Evolutionary conservation across 441 rosid genomes (phyloP), one percentile per base, ranked within the genome.

Genomic region (Manihot esculenta): DNA sequence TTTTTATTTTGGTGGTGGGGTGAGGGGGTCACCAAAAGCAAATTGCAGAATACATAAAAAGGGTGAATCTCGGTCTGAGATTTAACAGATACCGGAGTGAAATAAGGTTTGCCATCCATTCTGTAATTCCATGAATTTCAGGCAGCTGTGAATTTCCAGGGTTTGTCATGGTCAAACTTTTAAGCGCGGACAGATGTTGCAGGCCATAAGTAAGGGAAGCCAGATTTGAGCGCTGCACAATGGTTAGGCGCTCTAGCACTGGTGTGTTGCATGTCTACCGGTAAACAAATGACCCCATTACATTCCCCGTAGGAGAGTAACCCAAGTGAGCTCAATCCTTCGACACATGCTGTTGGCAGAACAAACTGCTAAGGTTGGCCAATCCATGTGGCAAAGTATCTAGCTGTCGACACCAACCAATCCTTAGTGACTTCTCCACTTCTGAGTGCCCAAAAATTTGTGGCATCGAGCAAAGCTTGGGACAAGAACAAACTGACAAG

Each of bases 211-310:
- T 79, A 30, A 79, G 21, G 61, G 63, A 69, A 35, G 58, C 73
- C 78, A 73, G 41, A 45, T 64, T 62, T 20, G 74, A 71, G 62
- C 80, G 73, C 10, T 67, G 70, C 74, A 76, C 67, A 15, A 76
- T 35, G 7, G 73, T 62, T 63, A 80, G 67, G 64, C 66, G 69
- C 80, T 70, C 83, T 3, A 76, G 77, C 54, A 72, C 57, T 27
- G 48, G 64, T 70, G 35, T 54, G 55, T 26, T 66, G 70, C 13
- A 80, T 48, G 17, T 21, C 69, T 4, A 10, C 0, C 0, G 76
- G 66, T 20, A 71, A 45, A 20, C 53, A 73, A 21, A 50, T 13
- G 10, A 80, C 26, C 38, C 58, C 64, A 14, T n/a, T 12, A 35
- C 79, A 74, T 45, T 71, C 76, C 38, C 76, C 76, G 5, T 76